phyloP scores from a whole-genome alignment of 2,329 filamentous ascomycete genomes.

The Blastomyces parvus region DNA sequence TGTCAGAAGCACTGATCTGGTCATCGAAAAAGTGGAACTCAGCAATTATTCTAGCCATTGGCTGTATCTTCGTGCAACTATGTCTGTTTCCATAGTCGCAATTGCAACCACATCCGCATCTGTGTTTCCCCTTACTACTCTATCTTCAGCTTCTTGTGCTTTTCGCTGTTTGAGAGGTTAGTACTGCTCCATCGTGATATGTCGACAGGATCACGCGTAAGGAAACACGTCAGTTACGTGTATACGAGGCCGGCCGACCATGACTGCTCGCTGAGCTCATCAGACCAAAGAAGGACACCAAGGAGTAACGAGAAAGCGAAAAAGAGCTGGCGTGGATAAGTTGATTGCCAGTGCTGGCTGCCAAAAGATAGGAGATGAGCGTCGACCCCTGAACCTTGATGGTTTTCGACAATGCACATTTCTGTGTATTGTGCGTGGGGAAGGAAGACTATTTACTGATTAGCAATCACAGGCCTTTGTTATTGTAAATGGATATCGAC shows the following conservation, averaged over 20 bases:
- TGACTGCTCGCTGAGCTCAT: not conserved
- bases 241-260: not conserved
- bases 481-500: not conserved
- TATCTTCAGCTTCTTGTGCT: not conserved
- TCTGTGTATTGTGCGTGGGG: not conserved
- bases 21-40: not conserved
- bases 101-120: not conserved
- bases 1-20: not conserved
- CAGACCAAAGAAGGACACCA: not conserved
- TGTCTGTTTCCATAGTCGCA: not conserved
- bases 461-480: not conserved
- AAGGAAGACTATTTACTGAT: not conserved
- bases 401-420: not conserved
- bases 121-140: not conserved
- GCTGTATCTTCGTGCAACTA: not conserved
- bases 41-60: not conserved
- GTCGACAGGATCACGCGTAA: not conserved
- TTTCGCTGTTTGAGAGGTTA: not conserved
- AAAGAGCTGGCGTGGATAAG: not conserved
- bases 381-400: not conserved
- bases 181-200: not conserved
- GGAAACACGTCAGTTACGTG: not conserved
- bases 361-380: not conserved
- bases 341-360: not conserved
- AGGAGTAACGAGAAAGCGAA: not conserved